phyloP scores from a whole-genome alignment of 441 rosid genomes.

The Gossypium armourianum region DNA sequence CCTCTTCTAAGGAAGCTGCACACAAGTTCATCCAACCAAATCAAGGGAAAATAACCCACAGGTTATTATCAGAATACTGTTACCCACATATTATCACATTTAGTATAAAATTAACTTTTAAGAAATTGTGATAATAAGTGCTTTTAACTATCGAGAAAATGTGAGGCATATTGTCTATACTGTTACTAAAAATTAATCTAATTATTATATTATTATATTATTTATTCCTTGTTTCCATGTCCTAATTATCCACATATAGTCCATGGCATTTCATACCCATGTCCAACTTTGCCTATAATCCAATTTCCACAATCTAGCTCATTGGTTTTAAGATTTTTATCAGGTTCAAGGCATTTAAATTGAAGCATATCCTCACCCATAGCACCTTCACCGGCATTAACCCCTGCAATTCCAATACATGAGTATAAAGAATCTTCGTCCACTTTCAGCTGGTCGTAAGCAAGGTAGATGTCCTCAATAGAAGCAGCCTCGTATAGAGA shows the following conservation, averaged over 20 bases:
- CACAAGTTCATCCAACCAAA: not conserved
- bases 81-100: not conserved
- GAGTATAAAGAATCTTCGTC: slow-evolving; percentile 77
- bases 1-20: slow-evolving; percentile 58
- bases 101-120: not conserved
- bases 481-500: slow-evolving; percentile 76
- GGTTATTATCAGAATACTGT: too few relatives aligned
- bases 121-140: not conserved
- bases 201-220: not conserved
- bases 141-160: not conserved
- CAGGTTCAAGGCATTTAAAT: not conserved
- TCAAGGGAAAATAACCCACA: not conserved
- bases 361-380: slow-evolving; percentile 32
- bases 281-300: not conserved
- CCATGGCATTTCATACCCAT: not conserved
- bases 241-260: not conserved
- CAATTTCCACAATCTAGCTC: not conserved
- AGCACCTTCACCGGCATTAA: slow-evolving; percentile 61
- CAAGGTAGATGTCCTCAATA: slow-evolving; percentile 74
- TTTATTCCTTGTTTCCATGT: not conserved
- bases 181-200: not conserved
- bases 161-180: not conserved
- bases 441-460: slow-evolving; percentile 74
- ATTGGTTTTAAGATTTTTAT: slow-evolving; percentile 4
- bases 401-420: slow-evolving; percentile 85